Evolutionary conservation across 179 eudicot species (phyloP).

Genomic region (Monotropa hypopitys): DNA sequence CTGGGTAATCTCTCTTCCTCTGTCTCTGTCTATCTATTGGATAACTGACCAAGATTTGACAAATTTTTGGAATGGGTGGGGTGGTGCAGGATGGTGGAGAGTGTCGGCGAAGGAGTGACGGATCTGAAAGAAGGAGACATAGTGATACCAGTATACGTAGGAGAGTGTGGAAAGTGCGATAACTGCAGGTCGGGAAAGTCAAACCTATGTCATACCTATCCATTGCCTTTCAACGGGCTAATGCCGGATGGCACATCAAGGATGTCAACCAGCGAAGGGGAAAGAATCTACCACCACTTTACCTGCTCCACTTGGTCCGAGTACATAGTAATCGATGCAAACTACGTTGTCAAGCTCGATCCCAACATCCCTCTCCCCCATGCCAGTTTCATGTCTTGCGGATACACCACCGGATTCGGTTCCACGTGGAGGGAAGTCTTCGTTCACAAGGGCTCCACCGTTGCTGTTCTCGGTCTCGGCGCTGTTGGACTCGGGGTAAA

Average conservation of each 20-base stretch:
- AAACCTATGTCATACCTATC: constrained; percentile 35
- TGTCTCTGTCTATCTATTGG: background rate
- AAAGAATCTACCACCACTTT: constrained; percentile 33
- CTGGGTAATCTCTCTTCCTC: constrained; percentile 25
- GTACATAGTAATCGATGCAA: constrained; percentile 44
- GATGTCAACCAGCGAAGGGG: constrained; percentile 12
- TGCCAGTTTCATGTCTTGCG: constrained; percentile 68
- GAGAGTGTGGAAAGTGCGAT: constrained; percentile 28
- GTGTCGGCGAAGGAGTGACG: constrained; percentile 27
- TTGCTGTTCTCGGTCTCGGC: constrained; percentile 76
- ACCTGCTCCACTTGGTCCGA: constrained; percentile 57
- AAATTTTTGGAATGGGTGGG: background rate
- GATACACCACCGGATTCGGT: constrained; percentile 50
- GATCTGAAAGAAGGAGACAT: constrained; percentile 25
- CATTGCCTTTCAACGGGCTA: constrained; percentile 13
- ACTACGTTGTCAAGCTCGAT: constrained; percentile 44
- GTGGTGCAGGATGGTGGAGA: constrained; percentile 25
- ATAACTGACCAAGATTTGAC: background rate
- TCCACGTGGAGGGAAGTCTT: constrained; percentile 47
- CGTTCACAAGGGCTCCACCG: constrained; percentile 50
- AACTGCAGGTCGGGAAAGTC: constrained; percentile 36
- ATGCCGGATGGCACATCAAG: constrained; percentile 31
- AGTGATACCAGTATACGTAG: constrained; percentile 29
- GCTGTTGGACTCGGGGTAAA: constrained; percentile 76
- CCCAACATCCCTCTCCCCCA: constrained; percentile 34